Base-by-base conservation (phyloP, 345 rosid genomes). In the Eucalyptus regnans region DNA sequence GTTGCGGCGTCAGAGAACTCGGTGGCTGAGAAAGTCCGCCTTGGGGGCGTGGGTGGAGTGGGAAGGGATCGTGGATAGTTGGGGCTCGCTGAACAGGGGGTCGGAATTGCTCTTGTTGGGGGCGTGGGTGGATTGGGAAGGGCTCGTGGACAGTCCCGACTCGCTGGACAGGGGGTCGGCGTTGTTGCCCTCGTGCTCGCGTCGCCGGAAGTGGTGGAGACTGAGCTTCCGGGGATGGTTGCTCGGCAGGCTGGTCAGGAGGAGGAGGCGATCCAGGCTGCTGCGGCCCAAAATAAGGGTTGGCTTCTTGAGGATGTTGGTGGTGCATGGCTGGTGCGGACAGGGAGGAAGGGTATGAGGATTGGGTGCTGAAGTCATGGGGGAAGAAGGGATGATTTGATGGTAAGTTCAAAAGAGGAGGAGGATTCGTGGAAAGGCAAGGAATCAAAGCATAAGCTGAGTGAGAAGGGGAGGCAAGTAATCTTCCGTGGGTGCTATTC, bases 281-380 rank as follows among this genome's bases (percentile, higher is more conserved):
- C 5, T 2, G 31, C 37, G 1, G 37, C 23, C 4, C 33, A 54
- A 96, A 93, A 89, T 95, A 90, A 50, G 98, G 98, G 92, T 96
- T 97, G 88, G 95, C 94, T 85, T 96, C 98, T 9, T 15, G 85
- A 89, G 79, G 92, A 43, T 50, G 89, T 90, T 91, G 66, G 50
- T 6, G 11, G 50, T 14, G 66, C 85, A 43, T 88, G 50, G 50
- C 89, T 58, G 76, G 79, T 12, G 33, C 17, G 87, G 76, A 52
- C 29, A 37, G 48, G 44, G 41, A 52, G 84, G 87, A 83, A 81
- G 52, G 87, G 60, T 29, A 56, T 51, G 86, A 51, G n/a, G 90
- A 41, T 86, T 85, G 54, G 87, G 86, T 86, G 60, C 27, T 54
- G 87, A 86, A 86, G 48, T 88, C 87, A 85, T 89, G 92, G 88